Evolutionary conservation across 228 moss, liverwort and hornwort genomes (phyloP).

Genomic region (Sphagnum fallax): DNA sequence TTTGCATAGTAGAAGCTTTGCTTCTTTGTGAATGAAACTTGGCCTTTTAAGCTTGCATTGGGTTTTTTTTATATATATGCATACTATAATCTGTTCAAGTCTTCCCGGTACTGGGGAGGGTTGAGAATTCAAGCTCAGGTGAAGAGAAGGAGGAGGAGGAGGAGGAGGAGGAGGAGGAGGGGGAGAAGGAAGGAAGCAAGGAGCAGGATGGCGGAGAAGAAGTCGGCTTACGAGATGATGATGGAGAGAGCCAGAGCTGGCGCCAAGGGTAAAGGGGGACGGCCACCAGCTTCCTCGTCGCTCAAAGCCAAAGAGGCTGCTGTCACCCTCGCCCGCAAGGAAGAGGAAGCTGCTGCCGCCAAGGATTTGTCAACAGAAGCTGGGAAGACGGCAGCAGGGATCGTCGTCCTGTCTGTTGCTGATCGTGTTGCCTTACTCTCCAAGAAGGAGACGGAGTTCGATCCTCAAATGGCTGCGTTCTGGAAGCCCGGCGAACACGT

Average conservation of each 20-base stretch:
- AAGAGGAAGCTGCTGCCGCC: slow-evolving; percentile 3
- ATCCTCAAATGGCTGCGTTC: slow-evolving; percentile 64
- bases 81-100: no score
- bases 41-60: no score
- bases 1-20: no score
- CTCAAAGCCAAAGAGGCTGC: slow-evolving; percentile 34
- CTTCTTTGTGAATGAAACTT: no score
- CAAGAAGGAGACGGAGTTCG: slow-evolving; percentile 79
- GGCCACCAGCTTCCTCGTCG: slow-evolving; percentile 37
- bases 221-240: slow-evolving; percentile 45
- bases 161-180: no score
- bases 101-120: no score
- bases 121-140: no score
- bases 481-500: slow-evolving; percentile 88
- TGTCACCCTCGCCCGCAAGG: slow-evolving; percentile 10
- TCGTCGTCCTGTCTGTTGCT: slow-evolving; percentile 19
- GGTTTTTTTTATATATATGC: no score
- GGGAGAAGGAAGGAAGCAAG: no score
- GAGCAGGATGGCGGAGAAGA: slow-evolving; percentile 35
- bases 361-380: not conserved
- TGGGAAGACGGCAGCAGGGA: slow-evolving; percentile 17
- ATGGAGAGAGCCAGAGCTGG: slow-evolving; percentile 57
- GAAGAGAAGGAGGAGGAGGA: no score
- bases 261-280: slow-evolving; percentile 30
- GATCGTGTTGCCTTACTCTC: slow-evolving; percentile 34